Base-by-base conservation (phyloP, 495 filamentous ascomycete genomes). In the Letharia columbiana region DNA sequence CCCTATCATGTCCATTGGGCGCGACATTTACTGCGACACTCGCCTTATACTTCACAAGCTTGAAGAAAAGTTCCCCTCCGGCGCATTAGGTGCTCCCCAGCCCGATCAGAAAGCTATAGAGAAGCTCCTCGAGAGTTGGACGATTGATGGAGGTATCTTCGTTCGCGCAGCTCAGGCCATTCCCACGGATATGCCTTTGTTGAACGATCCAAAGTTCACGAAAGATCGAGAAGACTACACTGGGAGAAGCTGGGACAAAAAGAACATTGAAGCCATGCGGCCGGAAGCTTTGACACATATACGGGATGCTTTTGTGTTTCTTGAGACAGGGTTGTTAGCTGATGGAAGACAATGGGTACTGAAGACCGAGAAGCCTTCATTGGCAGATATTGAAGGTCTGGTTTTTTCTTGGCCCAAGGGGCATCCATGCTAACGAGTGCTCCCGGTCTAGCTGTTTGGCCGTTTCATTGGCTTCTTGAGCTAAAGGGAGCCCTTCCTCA, bases 321-420 rank as follows among this genome's bases (percentile, higher is more conserved):
- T 87, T 5, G 87, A 89, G 72, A 75, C 73, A 20, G 78, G 76
- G 3, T 50, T 84, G 31, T 73, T 89, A 15, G 76, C 74, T 1
- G 85, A 87, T 74, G 81, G 81, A n/a, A 73, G 84, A 33, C 66
- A 77, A 9, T 89, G 85, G 84, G 72, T 89, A 17, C 70, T 83
- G 4, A 75, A 75, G 1, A 77, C 71, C 0, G 67, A 76, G 13
- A 72, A 71, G 39, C 80, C 84, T 13, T 73, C 73, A 18, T 70
- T 86, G 70, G 82, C 78, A 6, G 87, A 89, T 72, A 80, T 89
- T 54, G 83, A 87, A 72, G 80, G 80, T 76, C n/a, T 7, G 60
- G 61, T 7, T 66, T 62, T 15, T 17, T 42, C 45, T 7, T 42
- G 52, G 31, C 17, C 39, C 41, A 7, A 13, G 20, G 44, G 33